These are phyloP conservation scores for Trichoderma asperellum DNA, from an alignment of 2,329 filamentous ascomycete species.

Conservation along the genomic window DNA sequence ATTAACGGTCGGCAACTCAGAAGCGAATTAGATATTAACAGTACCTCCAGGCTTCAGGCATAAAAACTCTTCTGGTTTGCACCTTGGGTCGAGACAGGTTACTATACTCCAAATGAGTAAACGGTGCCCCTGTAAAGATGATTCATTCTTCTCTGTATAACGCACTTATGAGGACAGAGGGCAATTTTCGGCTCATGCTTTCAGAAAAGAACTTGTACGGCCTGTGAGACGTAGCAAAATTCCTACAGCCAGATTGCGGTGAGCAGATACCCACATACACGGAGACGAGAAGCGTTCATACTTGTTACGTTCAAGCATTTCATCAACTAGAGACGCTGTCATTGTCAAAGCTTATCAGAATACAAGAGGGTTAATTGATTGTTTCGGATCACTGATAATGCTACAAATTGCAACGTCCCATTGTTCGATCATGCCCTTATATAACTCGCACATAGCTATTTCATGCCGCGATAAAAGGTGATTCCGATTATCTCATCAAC, in stretches of 20 bases:
- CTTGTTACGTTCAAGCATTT: neutral
- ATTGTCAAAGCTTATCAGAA: neutral
- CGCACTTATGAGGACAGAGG: neutral
- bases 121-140: neutral
- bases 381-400: neutral
- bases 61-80: neutral
- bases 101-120: neutral
- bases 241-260: neutral
- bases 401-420: neutral
- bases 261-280: neutral
- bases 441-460: neutral
- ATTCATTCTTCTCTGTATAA: neutral
- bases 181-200: neutral
- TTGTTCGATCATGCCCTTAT: neutral
- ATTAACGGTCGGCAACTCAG: neutral
- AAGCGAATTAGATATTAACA: too few species aligned
- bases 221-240: neutral
- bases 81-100: constrained; percentile 3
- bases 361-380: neutral
- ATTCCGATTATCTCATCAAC: neutral
- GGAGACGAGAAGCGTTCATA: neutral
- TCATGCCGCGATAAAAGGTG: neutral
- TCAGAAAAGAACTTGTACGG: neutral
- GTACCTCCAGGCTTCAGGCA: neutral
- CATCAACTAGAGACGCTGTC: neutral